phyloP scores from a whole-genome alignment of 2,329 filamentous ascomycete species.

The Cladosporium sp. region DNA sequence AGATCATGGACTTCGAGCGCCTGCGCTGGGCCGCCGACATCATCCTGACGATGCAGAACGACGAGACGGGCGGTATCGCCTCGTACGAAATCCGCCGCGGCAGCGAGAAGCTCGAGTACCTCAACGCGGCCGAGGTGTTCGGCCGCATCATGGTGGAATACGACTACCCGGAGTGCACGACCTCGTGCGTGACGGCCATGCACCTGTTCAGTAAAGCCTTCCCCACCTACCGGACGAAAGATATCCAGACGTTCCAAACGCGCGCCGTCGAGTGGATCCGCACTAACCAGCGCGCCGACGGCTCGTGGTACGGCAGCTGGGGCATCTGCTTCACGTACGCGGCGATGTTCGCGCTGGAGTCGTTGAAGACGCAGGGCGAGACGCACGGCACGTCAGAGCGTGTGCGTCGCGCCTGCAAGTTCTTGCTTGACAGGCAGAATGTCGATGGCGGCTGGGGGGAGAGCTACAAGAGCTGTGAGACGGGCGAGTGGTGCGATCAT shows the following conservation, averaged over 20 bases:
- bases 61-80: conserved; percentile 71
- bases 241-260: conserved; percentile 69
- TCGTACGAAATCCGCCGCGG: conserved; percentile 85
- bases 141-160: conserved; percentile 98
- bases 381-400: conserved; percentile 69
- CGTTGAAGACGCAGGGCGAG: conserved; percentile 75
- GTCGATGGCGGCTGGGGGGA: conserved; percentile 95
- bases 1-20: conserved; percentile 68
- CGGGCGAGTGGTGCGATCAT: conserved; percentile 70
- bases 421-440: conserved; percentile 79
- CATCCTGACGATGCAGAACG: conserved; percentile 85
- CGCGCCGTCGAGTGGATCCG: conserved; percentile 81
- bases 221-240: conserved; percentile 70
- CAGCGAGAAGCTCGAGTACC: conserved; percentile 70
- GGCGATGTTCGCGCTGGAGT: conserved; percentile 92
- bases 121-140: conserved; percentile 97
- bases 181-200: conserved; percentile 84
- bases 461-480: conserved; percentile 83
- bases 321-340: conserved; percentile 98
- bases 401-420: conserved; percentile 74
- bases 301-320: conserved; percentile 98
- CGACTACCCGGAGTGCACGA: conserved; percentile 97
- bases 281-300: conserved; percentile 69
- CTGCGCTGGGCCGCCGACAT: conserved; percentile 89
- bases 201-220: conserved; percentile 77